phyloP scores from a whole-genome alignment of 75 land plant species.

The Cunninghamia lanceolata region DNA sequence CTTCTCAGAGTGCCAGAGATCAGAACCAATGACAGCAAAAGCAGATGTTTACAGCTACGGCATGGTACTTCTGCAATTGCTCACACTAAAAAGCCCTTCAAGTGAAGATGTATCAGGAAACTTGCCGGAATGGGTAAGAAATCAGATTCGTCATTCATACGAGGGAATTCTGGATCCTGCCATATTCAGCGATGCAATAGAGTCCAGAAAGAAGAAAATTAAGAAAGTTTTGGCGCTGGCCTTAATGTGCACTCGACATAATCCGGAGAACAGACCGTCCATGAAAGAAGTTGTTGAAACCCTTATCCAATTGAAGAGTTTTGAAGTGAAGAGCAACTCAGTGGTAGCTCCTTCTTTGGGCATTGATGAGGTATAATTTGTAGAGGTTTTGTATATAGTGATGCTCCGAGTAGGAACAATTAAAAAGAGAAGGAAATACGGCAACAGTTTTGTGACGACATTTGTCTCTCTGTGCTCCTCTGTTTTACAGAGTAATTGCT shows the following conservation, averaged over 20 bases:
- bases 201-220: not conserved
- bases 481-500: too few species aligned
- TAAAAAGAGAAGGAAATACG: too few species aligned
- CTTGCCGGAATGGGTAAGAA: not conserved
- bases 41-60: constrained; percentile 31
- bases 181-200: not conserved
- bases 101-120: not conserved
- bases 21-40: constrained; percentile 11
- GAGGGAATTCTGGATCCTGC: not conserved
- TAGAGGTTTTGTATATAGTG: too few species aligned
- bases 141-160: not conserved
- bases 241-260: not conserved
- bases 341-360: not conserved
- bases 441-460: too few species aligned
- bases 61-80: constrained; percentile 19
- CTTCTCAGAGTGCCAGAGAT: not conserved
- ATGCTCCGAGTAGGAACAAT: too few species aligned
- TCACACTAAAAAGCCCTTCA: constrained; percentile 4
- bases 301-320: not conserved
- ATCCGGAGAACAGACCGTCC: not conserved
- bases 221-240: not conserved
- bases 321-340: not conserved
- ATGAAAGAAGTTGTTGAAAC: not conserved
- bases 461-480: too few species aligned
- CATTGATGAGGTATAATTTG: not conserved